Evolutionary conservation across 495 filamentous ascomycete species (phyloP).

Genomic region (Trichoderma gamsii): DNA sequence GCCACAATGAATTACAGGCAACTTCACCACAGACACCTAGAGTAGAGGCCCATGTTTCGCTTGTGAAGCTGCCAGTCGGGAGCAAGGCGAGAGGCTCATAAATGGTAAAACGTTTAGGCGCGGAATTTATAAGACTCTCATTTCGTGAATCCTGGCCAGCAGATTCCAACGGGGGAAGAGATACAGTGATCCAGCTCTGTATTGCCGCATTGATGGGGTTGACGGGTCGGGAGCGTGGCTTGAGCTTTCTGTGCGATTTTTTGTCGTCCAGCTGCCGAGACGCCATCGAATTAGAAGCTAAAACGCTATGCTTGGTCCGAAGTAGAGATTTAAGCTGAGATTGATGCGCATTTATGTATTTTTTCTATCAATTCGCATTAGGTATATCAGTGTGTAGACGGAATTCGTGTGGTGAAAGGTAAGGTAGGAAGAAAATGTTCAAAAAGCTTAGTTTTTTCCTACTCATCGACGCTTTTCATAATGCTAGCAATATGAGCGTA

Average conservation of each 20-base stretch:
- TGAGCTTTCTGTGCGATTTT: constrained; percentile 15
- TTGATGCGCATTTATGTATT: neutral
- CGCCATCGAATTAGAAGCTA: neutral
- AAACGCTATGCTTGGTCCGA: no score
- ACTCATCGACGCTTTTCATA: neutral
- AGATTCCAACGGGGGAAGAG: neutral
- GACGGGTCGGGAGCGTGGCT: constrained; percentile 19
- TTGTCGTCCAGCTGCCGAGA: neutral
- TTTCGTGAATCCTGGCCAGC: neutral
- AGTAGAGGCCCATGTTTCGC: constrained; percentile 41
- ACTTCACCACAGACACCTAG: constrained; percentile 23
- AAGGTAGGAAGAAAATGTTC: neutral
- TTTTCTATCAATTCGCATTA: neutral
- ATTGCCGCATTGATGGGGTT: constrained; percentile 30
- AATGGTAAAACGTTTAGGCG: constrained; percentile 60
- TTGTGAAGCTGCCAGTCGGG: constrained; percentile 51
- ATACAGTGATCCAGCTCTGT: constrained; percentile 25
- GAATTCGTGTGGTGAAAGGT: neutral
- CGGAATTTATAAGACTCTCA: constrained; percentile 29
- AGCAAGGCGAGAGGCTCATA: constrained; percentile 68
- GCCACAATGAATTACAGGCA: constrained; percentile 35
- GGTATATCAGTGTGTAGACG: neutral
- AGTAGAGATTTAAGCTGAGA: no score
- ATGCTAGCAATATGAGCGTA: neutral
- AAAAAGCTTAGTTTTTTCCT: neutral